Evolutionary conservation across 2,329 filamentous ascomycete genomes (phyloP).

Genomic region (Seiridium unicorne): DNA sequence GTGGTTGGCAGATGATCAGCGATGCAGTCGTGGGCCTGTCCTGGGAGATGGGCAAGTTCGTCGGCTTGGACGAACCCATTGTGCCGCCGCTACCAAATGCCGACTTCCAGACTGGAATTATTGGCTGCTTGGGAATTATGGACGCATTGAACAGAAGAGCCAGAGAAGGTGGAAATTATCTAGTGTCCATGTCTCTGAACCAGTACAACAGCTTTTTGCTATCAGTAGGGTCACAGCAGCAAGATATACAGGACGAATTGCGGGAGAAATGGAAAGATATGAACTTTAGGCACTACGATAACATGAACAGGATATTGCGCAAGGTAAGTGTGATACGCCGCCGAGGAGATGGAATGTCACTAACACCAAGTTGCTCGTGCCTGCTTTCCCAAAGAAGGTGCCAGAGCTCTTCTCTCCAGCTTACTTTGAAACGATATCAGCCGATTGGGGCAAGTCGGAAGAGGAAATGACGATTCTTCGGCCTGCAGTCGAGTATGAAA

Average conservation of each 20-base stretch:
- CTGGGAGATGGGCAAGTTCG: conserved; percentile 26
- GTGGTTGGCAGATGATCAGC: conserved; percentile 58
- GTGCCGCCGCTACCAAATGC: conserved; percentile 17
- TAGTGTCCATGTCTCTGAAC: conserved; percentile 27
- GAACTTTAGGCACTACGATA: conserved; percentile 25
- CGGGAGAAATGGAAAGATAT: conserved; percentile 24
- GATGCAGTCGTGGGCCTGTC: conserved; percentile 31
- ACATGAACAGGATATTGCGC: conserved; percentile 27
- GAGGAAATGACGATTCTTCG: conserved; percentile 28
- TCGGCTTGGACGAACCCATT: conserved; percentile 25
- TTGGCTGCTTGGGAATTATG: conserved; percentile 26
- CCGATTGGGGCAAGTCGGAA: conserved; percentile 22
- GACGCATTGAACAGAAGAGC: conserved; percentile 14
- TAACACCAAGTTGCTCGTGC: neutral
- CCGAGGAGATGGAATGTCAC: neutral
- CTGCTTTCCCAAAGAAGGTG: conserved; percentile 17
- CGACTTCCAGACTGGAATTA: conserved; percentile 9
- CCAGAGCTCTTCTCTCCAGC: conserved; percentile 20
- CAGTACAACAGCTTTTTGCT: conserved; percentile 29
- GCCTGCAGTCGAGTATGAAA: conserved; percentile 24
- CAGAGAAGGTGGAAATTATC: conserved; percentile 18
- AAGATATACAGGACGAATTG: conserved; percentile 19
- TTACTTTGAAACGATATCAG: conserved; percentile 23
- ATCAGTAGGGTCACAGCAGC: conserved; percentile 23
- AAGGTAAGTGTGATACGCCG: conserved; percentile 18